These are phyloP conservation scores for Erysimum cheiri DNA, from an alignment of 441 rosid species.

Conservation along the genomic window DNA sequence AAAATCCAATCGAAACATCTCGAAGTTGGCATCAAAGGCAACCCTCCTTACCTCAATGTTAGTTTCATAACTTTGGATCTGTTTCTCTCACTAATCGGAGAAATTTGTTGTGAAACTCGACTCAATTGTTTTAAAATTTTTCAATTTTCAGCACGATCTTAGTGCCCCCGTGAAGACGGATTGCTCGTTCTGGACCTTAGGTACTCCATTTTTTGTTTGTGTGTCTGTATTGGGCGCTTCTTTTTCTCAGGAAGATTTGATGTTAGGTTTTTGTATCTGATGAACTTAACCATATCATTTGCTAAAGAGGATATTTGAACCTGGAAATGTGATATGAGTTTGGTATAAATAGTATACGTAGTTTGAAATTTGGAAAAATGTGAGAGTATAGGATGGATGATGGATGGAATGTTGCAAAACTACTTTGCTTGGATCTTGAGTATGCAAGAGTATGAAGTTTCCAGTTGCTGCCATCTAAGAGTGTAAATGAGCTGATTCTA, in stretches of 20 bases:
- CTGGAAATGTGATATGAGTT: conserved; percentile 6
- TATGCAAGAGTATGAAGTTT: background rate
- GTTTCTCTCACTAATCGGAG: background rate
- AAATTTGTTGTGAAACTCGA: background rate
- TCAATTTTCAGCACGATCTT: conserved; percentile 72
- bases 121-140: background rate
- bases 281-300: background rate
- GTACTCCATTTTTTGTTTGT: conserved; percentile 27
- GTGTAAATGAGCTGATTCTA: background rate
- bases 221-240: background rate
- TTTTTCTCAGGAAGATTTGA: background rate
- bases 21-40: conserved; percentile 95
- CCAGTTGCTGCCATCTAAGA: background rate
- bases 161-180: conserved; percentile 77
- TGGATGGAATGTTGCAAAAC: conserved; percentile 12
- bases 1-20: conserved; percentile 79
- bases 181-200: conserved; percentile 89
- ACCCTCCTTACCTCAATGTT: conserved; percentile 92
- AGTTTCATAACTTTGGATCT: conserved; percentile 36
- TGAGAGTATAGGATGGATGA: conserved; percentile 4
- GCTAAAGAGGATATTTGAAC: conserved; percentile 4
- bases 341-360: background rate
- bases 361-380: background rate
- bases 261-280: background rate
- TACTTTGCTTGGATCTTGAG: conserved; percentile 12